Conservation (phyloP, 73 alveolate species). For the Paramecium biaurelia region DNA sequence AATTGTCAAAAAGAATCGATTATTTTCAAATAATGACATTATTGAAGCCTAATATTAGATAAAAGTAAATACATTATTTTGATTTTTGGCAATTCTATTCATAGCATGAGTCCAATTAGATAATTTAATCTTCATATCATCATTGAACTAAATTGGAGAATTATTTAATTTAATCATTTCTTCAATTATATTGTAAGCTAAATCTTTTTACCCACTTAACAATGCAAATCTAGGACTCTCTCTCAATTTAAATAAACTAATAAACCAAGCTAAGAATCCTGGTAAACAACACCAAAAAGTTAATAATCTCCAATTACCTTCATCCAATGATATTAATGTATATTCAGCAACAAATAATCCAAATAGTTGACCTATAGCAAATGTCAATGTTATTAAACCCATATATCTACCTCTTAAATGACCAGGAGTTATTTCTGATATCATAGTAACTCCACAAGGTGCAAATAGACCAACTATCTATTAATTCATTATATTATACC, state of each 20-base stretch:
- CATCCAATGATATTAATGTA: slow-evolving; percentile 44
- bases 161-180: slow-evolving; percentile 36
- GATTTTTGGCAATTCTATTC: slow-evolving; percentile 47
- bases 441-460: slow-evolving; percentile 57
- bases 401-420: slow-evolving; percentile 64
- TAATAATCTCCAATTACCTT: slow-evolving; percentile 64
- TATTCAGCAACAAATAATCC: slow-evolving; percentile 53
- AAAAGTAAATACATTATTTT: slow-evolving; percentile 19
- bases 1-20: slow-evolving; percentile 49
- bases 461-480: slow-evolving; percentile 58
- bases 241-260: slow-evolving; percentile 24
- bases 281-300: slow-evolving; percentile 59
- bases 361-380: slow-evolving; percentile 53
- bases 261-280: slow-evolving; percentile 63
- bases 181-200: slow-evolving; percentile 36
- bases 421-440: slow-evolving; percentile 58
- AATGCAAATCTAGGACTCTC: slow-evolving; percentile 62
- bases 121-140: slow-evolving; percentile 46
- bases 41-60: not conserved
- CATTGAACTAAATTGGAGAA: not conserved
- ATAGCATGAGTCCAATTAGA: slow-evolving; percentile 47
- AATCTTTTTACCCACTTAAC: slow-evolving; percentile 44
- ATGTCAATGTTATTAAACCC: slow-evolving; percentile 58
- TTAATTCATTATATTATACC: not conserved
- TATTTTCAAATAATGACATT: slow-evolving; percentile 39